Percentiles rank a stretch among this genome's conserved stretches.
Conservation (phyloP, 176 grass and related monocot species). For the Carex kokanica region DNA sequence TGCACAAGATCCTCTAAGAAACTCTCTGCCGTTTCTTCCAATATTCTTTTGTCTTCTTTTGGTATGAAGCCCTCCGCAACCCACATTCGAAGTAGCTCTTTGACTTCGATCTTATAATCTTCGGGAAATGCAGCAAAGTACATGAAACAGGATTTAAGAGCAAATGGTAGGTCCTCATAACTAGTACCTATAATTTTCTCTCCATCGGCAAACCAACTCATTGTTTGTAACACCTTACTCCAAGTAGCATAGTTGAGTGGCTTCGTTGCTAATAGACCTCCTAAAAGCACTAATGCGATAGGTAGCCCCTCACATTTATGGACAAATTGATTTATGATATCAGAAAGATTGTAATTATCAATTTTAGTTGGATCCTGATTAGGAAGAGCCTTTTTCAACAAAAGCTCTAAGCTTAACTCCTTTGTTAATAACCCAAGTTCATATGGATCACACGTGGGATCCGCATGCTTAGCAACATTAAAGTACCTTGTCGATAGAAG, state of each 20-base stretch:
- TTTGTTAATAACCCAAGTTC: too few relatives aligned
- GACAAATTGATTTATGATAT: background rate
- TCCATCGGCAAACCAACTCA: background rate
- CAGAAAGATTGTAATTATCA: too few relatives aligned
- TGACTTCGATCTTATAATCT: background rate
- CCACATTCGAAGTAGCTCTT: background rate
- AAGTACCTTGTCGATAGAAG: too few relatives aligned
- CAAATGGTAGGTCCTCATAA: background rate
- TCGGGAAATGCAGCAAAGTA: background rate
- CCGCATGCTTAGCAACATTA: too few relatives aligned
- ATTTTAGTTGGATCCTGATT: too few relatives aligned
- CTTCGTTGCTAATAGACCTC: background rate
- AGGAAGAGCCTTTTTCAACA: too few relatives aligned
- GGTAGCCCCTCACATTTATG: background rate
- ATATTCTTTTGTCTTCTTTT: background rate
- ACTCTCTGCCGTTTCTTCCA: background rate
- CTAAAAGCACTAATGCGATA: background rate
- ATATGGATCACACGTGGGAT: too few relatives aligned
- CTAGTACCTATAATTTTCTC: background rate
- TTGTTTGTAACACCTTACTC: background rate
- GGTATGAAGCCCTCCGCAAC: background rate
- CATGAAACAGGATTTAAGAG: background rate
- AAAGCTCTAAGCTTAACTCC: too few relatives aligned
- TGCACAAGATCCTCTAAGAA: background rate
- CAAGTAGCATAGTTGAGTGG: background rate